Conservation (phyloP, 2,329 filamentous ascomycete genomes). For the Neoarthrinium moseri region DNA sequence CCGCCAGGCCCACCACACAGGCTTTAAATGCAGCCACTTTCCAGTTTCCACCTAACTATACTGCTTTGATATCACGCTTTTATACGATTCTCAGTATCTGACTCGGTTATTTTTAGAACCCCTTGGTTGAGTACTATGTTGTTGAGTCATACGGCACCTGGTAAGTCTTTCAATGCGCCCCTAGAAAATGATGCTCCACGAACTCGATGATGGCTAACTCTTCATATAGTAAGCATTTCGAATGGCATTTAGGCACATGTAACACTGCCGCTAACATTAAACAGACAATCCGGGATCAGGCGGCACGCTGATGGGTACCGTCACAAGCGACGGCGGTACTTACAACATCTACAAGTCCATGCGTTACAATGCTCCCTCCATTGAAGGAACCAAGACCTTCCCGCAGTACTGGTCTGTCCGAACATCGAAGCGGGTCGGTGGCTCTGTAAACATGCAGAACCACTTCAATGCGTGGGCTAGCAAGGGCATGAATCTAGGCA, state of each 20-base stretch:
- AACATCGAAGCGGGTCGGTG: slow-evolving; percentile 38
- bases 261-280: too few relatives aligned
- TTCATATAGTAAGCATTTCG: too few relatives aligned
- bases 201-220: too few relatives aligned
- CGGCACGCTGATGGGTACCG: slow-evolving; percentile 28
- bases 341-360: slow-evolving; percentile 33
- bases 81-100: too few relatives aligned
- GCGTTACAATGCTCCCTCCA: slow-evolving; percentile 39
- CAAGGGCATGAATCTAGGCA: slow-evolving; percentile 24
- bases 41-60: too few relatives aligned
- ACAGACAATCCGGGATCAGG: slow-evolving; percentile 38
- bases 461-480: slow-evolving; percentile 29
- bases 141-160: slow-evolving; percentile 41
- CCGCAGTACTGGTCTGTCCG: slow-evolving; percentile 51
- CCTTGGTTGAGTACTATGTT: slow-evolving; percentile 37
- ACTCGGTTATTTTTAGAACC: too few relatives aligned
- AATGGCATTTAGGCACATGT: too few relatives aligned
- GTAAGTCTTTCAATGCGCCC: too few relatives aligned
- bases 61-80: too few relatives aligned
- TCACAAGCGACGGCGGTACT: slow-evolving; percentile 30
- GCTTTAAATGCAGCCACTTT: too few relatives aligned
- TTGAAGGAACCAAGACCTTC: slow-evolving; percentile 46
- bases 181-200: too few relatives aligned
- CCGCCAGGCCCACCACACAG: too few relatives aligned
- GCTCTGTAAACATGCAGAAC: slow-evolving; percentile 25